Conservation (phyloP, 441 rosid species). For the Populus tomentosa region DNA sequence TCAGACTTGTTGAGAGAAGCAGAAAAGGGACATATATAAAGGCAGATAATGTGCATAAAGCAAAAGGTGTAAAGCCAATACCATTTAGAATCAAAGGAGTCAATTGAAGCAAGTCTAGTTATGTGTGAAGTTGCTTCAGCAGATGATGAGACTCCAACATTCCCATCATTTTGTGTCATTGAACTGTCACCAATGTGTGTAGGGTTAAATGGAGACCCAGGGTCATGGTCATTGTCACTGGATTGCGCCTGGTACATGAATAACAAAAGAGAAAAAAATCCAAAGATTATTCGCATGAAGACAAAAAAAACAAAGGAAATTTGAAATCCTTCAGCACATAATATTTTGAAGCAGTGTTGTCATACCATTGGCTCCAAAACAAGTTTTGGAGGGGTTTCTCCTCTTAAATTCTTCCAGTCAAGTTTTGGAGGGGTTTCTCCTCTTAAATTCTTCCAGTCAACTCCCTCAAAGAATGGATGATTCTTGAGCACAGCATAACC, state of each 20-base stretch:
- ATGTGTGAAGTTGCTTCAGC: slow-evolving; percentile 60
- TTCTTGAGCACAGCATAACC: slow-evolving; percentile 78
- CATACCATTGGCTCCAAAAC: slow-evolving; percentile 64
- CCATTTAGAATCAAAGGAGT: slow-evolving; percentile 97
- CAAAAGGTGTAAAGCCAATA: slow-evolving; percentile 28
- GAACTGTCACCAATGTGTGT: slow-evolving; percentile 65
- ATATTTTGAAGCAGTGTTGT: neutral
- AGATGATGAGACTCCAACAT: slow-evolving; percentile 34
- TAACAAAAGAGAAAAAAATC: neutral
- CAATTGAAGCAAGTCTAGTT: slow-evolving; percentile 88
- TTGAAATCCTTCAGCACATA: neutral
- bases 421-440: too few relatives aligned
- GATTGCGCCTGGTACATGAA: slow-evolving; percentile 49
- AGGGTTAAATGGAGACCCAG: slow-evolving; percentile 75
- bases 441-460: slow-evolving; percentile 81
- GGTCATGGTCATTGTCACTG: slow-evolving; percentile 48
- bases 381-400: slow-evolving; percentile 76
- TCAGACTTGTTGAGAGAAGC: neutral
- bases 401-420: too few relatives aligned
- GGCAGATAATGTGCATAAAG: neutral
- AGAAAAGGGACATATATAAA: neutral
- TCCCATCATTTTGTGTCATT: slow-evolving; percentile 49
- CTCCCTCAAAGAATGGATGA: slow-evolving; percentile 88
- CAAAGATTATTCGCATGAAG: neutral
- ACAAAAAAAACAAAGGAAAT: neutral